Evolutionary conservation across 192 early-diverging fungal species (phyloP).

Genomic region (Phycomyces blakesleeanus): DNA sequence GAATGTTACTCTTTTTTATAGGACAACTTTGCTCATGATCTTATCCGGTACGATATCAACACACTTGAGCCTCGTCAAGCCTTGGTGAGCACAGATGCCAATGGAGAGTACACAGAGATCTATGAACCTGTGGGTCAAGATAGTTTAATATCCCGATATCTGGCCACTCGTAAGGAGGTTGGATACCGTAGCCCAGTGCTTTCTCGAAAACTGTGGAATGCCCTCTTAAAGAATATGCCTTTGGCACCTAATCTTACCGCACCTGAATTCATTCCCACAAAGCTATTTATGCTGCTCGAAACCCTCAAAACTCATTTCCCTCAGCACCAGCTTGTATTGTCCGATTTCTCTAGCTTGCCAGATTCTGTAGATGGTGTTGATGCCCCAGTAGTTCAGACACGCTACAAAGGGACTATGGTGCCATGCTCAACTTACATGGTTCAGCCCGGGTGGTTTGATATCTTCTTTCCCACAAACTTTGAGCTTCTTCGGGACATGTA

Average conservation of each 20-base stretch:
- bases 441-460: constrained; percentile 97
- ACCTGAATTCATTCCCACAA: constrained; percentile 90
- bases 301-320: constrained; percentile 81
- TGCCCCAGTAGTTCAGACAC: constrained; percentile 94
- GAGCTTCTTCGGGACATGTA: constrained; percentile 80
- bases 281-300: constrained; percentile 68
- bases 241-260: constrained; percentile 82
- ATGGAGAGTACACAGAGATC: constrained; percentile 82
- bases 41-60: constrained; percentile 80
- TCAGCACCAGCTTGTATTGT: constrained; percentile 77
- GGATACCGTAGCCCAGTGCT: constrained; percentile 65
- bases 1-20: constrained; percentile 11
- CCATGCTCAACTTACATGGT: constrained; percentile 95
- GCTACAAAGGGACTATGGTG: constrained; percentile 87
- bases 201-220: constrained; percentile 32
- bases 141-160: constrained; percentile 69
- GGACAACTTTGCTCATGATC: constrained; percentile 97
- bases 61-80: constrained; percentile 78
- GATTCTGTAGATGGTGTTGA: constrained; percentile 78
- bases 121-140: constrained; percentile 77
- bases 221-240: constrained; percentile 55
- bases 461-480: constrained; percentile 99
- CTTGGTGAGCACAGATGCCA: constrained; percentile 74
- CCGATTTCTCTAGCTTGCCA: constrained; percentile 85
- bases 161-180: constrained; percentile 54